Evolutionary conservation across 108 stramenopile genomes (phyloP).

Genomic region (Epithemia pelagica): DNA sequence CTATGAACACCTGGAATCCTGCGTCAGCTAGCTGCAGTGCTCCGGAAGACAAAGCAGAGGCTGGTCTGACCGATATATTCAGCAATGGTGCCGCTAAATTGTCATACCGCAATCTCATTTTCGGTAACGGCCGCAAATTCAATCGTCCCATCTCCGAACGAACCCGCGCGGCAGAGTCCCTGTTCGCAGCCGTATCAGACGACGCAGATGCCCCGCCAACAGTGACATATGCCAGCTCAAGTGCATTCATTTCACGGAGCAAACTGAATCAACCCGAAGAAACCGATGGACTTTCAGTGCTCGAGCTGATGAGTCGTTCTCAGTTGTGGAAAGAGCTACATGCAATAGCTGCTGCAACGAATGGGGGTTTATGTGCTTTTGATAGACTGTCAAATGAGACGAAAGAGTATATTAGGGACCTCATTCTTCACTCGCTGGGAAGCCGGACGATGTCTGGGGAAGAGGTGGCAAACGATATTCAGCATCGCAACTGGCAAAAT

Average conservation of each 20-base stretch:
- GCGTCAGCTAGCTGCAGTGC: slow-evolving; percentile 62
- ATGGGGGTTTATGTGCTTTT: slow-evolving; percentile 13
- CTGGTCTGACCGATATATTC: slow-evolving; percentile 47
- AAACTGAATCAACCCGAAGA: slow-evolving; percentile 34
- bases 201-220: slow-evolving; percentile 51
- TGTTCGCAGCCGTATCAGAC: slow-evolving; percentile 43
- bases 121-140: slow-evolving; percentile 58
- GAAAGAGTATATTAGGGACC: slow-evolving; percentile 43
- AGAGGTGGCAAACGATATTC: slow-evolving; percentile 51
- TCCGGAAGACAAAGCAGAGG: slow-evolving; percentile 64
- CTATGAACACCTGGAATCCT: slow-evolving; percentile 81
- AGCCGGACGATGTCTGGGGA: slow-evolving; percentile 37
- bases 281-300: slow-evolving; percentile 36
- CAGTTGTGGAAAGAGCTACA: slow-evolving; percentile 55
- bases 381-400: slow-evolving; percentile 13
- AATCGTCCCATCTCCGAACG: slow-evolving; percentile 71
- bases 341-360: slow-evolving; percentile 4
- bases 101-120: slow-evolving; percentile 74
- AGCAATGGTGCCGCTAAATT: slow-evolving; percentile 40
- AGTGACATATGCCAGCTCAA: slow-evolving; percentile 71
- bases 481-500: slow-evolving; percentile 47
- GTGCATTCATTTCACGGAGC: slow-evolving; percentile 47
- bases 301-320: slow-evolving; percentile 58
- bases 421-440: slow-evolving; percentile 42
- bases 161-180: slow-evolving; percentile 71